Evolutionary conservation across 306 rosid species (phyloP).

Genomic region (Prosopis cineraria): DNA sequence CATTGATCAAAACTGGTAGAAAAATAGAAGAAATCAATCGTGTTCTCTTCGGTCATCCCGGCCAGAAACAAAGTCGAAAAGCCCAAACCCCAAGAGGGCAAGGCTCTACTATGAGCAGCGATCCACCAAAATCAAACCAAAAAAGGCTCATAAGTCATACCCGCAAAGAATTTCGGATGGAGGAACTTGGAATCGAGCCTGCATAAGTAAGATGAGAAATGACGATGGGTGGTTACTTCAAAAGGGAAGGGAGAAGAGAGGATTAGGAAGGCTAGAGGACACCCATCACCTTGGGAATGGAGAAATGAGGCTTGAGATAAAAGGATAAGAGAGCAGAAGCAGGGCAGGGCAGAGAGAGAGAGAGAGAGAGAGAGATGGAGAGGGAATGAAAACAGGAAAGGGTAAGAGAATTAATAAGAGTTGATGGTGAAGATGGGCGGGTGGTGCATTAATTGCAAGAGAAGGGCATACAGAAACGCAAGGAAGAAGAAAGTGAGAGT

Average conservation of each 20-base stretch:
- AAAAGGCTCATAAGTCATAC: not conserved
- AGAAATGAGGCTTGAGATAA: conserved; percentile 6
- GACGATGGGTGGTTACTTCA: not conserved
- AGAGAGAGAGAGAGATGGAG: not conserved
- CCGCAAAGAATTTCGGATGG: not conserved
- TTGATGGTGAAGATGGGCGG: conserved; percentile 19
- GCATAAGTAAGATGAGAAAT: conserved; percentile 1
- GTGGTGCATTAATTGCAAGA: conserved; percentile 67
- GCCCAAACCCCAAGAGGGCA: conserved; percentile 1
- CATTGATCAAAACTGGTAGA: conserved; percentile 4
- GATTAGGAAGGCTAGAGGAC: not conserved
- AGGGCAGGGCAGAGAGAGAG: too few species aligned
- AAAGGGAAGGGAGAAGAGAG: not conserved
- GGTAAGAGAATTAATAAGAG: conserved; percentile 35
- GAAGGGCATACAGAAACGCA: conserved; percentile 30
- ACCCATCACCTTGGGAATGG: conserved; percentile 39
- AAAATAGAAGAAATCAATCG: not conserved
- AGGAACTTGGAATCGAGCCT: conserved; percentile 8
- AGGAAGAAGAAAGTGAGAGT: conserved; percentile 1
- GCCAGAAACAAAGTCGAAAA: too few species aligned
- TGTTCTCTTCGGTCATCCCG: not conserved
- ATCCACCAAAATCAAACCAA: not conserved
- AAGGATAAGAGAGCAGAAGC: conserved; percentile 23
- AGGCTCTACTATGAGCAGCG: not conserved
- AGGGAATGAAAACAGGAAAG: not conserved